phyloP scores from a whole-genome alignment of 176 grass and related monocot genomes.

The Cocos nucifera region DNA sequence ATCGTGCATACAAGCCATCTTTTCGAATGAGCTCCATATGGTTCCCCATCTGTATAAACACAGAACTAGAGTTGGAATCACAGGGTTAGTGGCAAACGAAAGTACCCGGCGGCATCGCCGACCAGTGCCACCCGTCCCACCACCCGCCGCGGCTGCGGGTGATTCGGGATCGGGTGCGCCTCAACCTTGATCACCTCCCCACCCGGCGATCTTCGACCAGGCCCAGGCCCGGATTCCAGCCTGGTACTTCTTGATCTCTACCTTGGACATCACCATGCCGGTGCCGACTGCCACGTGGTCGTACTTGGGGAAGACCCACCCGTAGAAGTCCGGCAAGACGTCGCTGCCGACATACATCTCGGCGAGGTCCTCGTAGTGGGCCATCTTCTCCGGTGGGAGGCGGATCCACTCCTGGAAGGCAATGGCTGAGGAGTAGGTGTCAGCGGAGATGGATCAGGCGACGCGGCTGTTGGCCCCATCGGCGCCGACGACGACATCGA shows the following conservation, averaged over 20 bases:
- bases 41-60: slow-evolving; percentile 53
- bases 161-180: slow-evolving; percentile 88
- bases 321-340: slow-evolving; percentile 94
- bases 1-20: slow-evolving; percentile 80
- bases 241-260: slow-evolving; percentile 63
- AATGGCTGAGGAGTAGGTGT: slow-evolving; percentile 78
- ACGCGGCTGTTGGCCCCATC: slow-evolving; percentile 93
- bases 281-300: slow-evolving; percentile 95
- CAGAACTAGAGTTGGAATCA: neutral
- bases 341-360: slow-evolving; percentile 93
- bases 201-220: slow-evolving; percentile 54
- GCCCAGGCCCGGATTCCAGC: slow-evolving; percentile 48
- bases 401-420: slow-evolving; percentile 95
- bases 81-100: too few species aligned
- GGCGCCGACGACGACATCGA: slow-evolving; percentile 70
- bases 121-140: slow-evolving; percentile 72
- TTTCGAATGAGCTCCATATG: slow-evolving; percentile 70
- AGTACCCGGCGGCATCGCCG: slow-evolving; percentile 84
- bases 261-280: slow-evolving; percentile 60
- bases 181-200: slow-evolving; percentile 63
- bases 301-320: slow-evolving; percentile 94
- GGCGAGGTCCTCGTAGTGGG: too few species aligned
- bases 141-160: slow-evolving; percentile 75
- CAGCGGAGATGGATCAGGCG: slow-evolving; percentile 53
- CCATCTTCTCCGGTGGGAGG: slow-evolving; percentile 59